Conservation (phyloP, 805 yeast species). For the Starmerella geochares region DNA sequence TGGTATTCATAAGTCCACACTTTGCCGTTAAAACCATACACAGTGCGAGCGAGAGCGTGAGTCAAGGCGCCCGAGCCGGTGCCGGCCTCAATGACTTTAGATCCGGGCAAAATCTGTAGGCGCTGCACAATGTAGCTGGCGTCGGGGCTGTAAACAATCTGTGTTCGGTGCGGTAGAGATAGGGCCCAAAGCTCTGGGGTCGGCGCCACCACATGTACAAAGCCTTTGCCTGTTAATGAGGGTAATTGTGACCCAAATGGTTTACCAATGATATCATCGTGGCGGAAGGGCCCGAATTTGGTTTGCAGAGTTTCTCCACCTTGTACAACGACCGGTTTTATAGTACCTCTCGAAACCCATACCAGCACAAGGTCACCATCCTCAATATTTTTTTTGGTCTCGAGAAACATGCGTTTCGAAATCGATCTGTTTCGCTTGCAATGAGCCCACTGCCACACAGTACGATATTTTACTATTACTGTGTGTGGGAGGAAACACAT, state of each 20-base stretch:
- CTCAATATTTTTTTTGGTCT: slow-evolving; percentile 49
- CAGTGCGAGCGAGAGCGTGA: slow-evolving; percentile 80
- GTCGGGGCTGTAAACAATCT: slow-evolving; percentile 93
- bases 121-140: slow-evolving; percentile 83
- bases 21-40: slow-evolving; percentile 43
- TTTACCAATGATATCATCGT: slow-evolving; percentile 67
- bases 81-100: slow-evolving; percentile 88
- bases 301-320: slow-evolving; percentile 62
- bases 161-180: slow-evolving; percentile 95
- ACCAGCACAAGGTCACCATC: slow-evolving; percentile 83
- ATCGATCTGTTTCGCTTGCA: not conserved
- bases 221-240: slow-evolving; percentile 54
- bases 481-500: not conserved
- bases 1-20: slow-evolving; percentile 88
- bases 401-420: slow-evolving; percentile 11
- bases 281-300: slow-evolving; percentile 83
- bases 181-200: slow-evolving; percentile 93
- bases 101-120: slow-evolving; percentile 59
- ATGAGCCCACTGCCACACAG: not conserved
- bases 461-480: not conserved
- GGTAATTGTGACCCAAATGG: slow-evolving; percentile 79
- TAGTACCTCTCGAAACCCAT: slow-evolving; percentile 68
- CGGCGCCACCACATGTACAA: slow-evolving; percentile 79
- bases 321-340: slow-evolving; percentile 61
- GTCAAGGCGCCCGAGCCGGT: slow-evolving; percentile 96